Conservation (phyloP, 352 stramenopile species). For the Thraustotheca clavata region DNA sequence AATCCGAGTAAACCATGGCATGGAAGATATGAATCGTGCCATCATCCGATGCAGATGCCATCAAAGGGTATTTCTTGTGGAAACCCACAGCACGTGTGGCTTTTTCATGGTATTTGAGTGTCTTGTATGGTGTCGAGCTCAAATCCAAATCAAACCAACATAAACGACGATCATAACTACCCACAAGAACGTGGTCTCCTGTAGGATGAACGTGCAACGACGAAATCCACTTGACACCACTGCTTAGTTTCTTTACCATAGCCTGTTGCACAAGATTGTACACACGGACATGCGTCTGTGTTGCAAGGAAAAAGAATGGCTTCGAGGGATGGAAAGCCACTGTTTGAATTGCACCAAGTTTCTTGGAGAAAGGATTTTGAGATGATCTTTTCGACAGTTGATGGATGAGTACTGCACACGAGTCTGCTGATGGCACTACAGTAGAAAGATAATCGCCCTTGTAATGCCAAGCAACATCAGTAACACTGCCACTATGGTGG, state of each 20-base stretch:
- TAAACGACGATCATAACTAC: slow-evolving; percentile 95
- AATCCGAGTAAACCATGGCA: slow-evolving; percentile 98
- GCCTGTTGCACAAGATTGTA: slow-evolving; percentile 99
- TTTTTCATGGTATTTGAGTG: slow-evolving; percentile 98
- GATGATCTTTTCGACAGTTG: slow-evolving; percentile 95
- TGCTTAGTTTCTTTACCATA: slow-evolving; percentile 97
- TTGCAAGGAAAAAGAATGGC: slow-evolving; percentile 99
- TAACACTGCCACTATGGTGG: slow-evolving; percentile 86
- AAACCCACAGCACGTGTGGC: slow-evolving; percentile 92
- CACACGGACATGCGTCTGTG: slow-evolving; percentile 96
- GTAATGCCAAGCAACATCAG: slow-evolving; percentile 94
- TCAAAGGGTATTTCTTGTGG: slow-evolving; percentile 90
- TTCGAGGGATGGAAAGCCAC: slow-evolving; percentile 98
- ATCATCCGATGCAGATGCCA: slow-evolving; percentile 98
- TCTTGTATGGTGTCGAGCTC: slow-evolving; percentile 97
- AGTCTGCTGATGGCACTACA: slow-evolving; percentile 81
- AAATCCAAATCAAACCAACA: slow-evolving; percentile 99
- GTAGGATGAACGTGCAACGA: slow-evolving; percentile 96
- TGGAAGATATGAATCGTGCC: slow-evolving; percentile 99
- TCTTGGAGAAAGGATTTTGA: slow-evolving; percentile 96
- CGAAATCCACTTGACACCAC: slow-evolving; percentile 98
- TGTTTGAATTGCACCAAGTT: slow-evolving; percentile 89
- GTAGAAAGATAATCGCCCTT: slow-evolving; percentile 99
- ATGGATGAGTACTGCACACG: slow-evolving; percentile 95
- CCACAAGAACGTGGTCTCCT: slow-evolving; percentile 98